Evolutionary conservation across 2,329 filamentous ascomycete species (phyloP).

Genomic region (Pseudogymnoascus sp.): DNA sequence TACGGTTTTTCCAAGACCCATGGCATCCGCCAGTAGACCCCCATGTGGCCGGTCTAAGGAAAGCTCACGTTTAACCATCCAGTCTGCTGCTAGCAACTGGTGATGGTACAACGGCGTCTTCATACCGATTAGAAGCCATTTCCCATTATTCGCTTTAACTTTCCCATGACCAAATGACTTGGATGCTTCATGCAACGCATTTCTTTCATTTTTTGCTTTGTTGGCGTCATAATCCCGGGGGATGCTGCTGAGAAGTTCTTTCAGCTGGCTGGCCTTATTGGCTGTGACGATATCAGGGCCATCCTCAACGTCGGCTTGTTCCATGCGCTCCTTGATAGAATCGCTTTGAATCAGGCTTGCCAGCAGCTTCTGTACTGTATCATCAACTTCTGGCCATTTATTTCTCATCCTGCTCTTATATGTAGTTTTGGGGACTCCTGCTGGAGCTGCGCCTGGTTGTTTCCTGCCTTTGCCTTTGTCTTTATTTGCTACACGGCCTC

Average conservation of each 20-base stretch:
- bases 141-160: slow-evolving; percentile 26
- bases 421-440: not conserved
- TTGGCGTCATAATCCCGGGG: slow-evolving; percentile 15
- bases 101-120: slow-evolving; percentile 36
- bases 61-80: slow-evolving; percentile 46
- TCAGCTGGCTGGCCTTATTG: slow-evolving; percentile 20
- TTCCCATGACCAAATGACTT: slow-evolving; percentile 33
- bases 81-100: slow-evolving; percentile 43
- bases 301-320: slow-evolving; percentile 3
- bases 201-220: slow-evolving; percentile 27
- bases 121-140: slow-evolving; percentile 42
- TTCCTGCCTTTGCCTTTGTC: not conserved
- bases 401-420: not conserved
- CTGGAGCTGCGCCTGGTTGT: not conserved
- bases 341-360: slow-evolving; percentile 16
- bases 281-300: slow-evolving; percentile 17
- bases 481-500: not conserved
- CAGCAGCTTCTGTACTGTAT: slow-evolving; percentile 17
- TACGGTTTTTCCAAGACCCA: slow-evolving; percentile 59
- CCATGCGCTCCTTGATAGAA: slow-evolving; percentile 8
- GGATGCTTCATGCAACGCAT: slow-evolving; percentile 30
- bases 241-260: slow-evolving; percentile 20
- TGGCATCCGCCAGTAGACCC: slow-evolving; percentile 51
- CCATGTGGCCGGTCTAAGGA: slow-evolving; percentile 32
- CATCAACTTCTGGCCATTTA: slow-evolving; percentile 10